Evolutionary conservation across 1,284 basidiomycete species (phyloP), one percentile per base, ranked within the genome.

Genomic region (Ganoderma lucidum): DNA sequence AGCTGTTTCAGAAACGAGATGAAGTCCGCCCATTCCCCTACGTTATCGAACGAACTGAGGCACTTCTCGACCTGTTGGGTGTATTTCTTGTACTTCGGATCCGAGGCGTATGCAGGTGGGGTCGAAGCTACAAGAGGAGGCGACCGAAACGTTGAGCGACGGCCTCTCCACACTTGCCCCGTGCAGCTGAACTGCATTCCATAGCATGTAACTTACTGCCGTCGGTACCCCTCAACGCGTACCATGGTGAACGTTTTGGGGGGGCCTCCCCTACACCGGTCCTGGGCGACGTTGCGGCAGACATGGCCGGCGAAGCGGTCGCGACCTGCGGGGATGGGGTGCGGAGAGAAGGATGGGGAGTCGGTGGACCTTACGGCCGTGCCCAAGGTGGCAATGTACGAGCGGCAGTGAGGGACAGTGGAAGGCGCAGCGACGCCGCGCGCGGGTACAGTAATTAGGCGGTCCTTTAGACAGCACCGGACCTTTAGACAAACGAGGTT

Each of bases 1-100:
- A 99, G 83, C 71, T 97, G 93, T 75, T 96, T 97, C 77, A 99
- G 83, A 82, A 99, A 99, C 56, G 97, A 94, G 79, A 99, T 99
- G 80, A 97, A 99, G 84, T 99, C 98, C 69, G 98, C 97, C 98
- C 98, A 99, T 84, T 99, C 98, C 71, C 97, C 95, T 71, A 99
- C 96, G 78, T 90, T 95, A 79, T 99, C 97, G 77, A 99, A 99
- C 1, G 95, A 93, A 73, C 92, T 93, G 37, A 99, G 85, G 73
- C 94, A 95, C 80, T 93, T 93, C 79, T 99, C 98, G 64, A 99
- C 93, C 75, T 95, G 91, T 65, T 92, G 89, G 0, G 92, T 87
- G 81, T 97, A 99, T 83, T 98, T 98, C 85, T 95, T 96, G 85
- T 93, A 99, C 80, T 97, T 97, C n/a, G 94, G 91, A 81, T 99